Base-by-base conservation (phyloP, 140 eudicot genomes). In the Stevia rebaudiana region DNA sequence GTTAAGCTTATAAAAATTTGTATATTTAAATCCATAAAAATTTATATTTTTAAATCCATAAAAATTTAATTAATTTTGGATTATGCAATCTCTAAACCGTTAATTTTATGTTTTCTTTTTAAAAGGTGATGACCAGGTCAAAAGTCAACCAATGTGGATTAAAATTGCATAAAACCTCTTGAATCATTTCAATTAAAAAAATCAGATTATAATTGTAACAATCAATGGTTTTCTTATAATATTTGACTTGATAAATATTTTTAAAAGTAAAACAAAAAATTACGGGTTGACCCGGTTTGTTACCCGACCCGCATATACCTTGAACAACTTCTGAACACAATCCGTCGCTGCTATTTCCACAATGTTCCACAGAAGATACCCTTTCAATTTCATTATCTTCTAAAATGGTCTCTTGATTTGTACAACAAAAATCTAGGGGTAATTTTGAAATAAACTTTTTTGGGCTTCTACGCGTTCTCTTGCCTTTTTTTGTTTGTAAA, bases 391-490 rank as follows among this genome's bases (percentile, higher is more conserved):
- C 70, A 8, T 50, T 73, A 19, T 77, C 70, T 36, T 51, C 74
- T 57, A 67, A 77, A 66, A 37, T 3, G 4, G 55, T 52, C 21
- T 40, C 64, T 37, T 30, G 42, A 65, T 53, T 50, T 63, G 65
- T 43, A 52, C 70, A 58, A 52, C 70, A 58, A 70, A 59, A 56
- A 36, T 72, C 80, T 17, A 68, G 73, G 13, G 65, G 66, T 22
- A 42, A 33, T 19, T 68, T 63, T 37, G 70, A 69, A 65, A 70
- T 74, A 63, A 62, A 65, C 72, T 74, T 79, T 65, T 78, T 80
- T 35, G 77, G 74, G 59, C 75, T 77, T 75, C 64, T 82, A 50
- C 82, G 81, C 23, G 77, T 79, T 77, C 80, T 77, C n/a, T 69
- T 73, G 40, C 82, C 84, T 61, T 81, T 84, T 62, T 56, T 73